Evolutionary conservation across 192 early-diverging fungal species (phyloP).

Genomic region (Cladochytrium replicatum): DNA sequence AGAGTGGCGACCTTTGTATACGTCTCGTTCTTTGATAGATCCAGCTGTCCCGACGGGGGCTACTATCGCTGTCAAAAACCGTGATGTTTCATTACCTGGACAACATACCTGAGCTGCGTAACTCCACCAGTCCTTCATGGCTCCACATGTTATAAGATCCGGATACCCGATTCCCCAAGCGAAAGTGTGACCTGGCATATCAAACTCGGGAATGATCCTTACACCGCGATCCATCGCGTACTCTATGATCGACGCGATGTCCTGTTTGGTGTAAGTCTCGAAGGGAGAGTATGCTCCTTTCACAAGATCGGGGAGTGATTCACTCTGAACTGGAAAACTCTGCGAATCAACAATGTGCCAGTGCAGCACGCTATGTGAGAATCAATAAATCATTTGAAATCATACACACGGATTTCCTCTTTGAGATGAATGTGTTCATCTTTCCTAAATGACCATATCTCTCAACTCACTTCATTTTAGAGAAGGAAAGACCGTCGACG

Average conservation of each 20-base stretch:
- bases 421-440: too few species aligned
- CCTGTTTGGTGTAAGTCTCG: slow-evolving; percentile 61
- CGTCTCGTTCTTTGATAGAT: slow-evolving; percentile 42
- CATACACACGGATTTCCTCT: too few species aligned
- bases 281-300: slow-evolving; percentile 53
- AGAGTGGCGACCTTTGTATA: slow-evolving; percentile 51
- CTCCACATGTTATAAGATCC: slow-evolving; percentile 7
- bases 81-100: slow-evolving; percentile 44
- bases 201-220: slow-evolving; percentile 85
- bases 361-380: too few species aligned
- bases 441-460: too few species aligned
- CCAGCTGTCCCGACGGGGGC: slow-evolving; percentile 75
- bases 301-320: too few species aligned
- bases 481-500: too few species aligned
- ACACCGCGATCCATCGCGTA: slow-evolving; percentile 69
- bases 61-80: slow-evolving; percentile 45
- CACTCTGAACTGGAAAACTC: too few species aligned
- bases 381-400: too few species aligned
- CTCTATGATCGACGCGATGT: slow-evolving; percentile 58
- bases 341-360: too few species aligned
- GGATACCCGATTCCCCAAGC: slow-evolving; percentile 11
- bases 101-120: neutral
- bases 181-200: slow-evolving; percentile 78
- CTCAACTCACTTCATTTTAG: too few species aligned
- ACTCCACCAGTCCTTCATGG: neutral